A percentile compares a stretch with the other conserved stretches of the same genome.
Conservation (phyloP, 495 filamentous ascomycete genomes). For the Penicillium cinerascens region DNA sequence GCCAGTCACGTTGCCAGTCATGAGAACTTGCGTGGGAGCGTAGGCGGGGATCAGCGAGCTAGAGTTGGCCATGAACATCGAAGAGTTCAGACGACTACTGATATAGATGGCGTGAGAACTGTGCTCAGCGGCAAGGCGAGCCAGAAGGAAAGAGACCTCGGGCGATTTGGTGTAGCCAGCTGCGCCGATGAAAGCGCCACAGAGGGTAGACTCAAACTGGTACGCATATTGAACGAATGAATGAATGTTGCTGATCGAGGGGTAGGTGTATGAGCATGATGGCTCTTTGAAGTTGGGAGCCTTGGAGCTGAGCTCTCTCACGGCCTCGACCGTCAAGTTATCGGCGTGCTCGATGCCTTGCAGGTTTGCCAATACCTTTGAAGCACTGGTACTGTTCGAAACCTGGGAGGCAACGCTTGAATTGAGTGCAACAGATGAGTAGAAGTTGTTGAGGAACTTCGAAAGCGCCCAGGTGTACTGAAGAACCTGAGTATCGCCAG, state of each 20-base stretch:
- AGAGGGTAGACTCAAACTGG: constrained; percentile 22
- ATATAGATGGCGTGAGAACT: constrained; percentile 23
- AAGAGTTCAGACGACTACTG: constrained; percentile 18
- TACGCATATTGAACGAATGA: constrained; percentile 21
- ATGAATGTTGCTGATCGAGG: constrained; percentile 12
- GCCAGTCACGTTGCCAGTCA: constrained; percentile 20
- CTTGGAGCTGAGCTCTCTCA: constrained; percentile 17
- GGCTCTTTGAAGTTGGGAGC: constrained; percentile 19
- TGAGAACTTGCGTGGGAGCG: constrained; percentile 23
- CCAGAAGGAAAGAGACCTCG: constrained; percentile 33
- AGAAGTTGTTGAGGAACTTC: constrained; percentile 26
- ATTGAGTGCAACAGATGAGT: constrained; percentile 21
- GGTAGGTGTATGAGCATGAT: constrained; percentile 23
- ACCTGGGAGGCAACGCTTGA: constrained; percentile 22
- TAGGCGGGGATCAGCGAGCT: constrained; percentile 25
- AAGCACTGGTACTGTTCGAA: constrained; percentile 16
- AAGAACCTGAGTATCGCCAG: constrained; percentile 21
- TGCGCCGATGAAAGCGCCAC: constrained; percentile 29
- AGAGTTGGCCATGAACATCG: constrained; percentile 25
- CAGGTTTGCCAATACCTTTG: constrained; percentile 21
- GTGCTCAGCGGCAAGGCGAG: constrained; percentile 33
- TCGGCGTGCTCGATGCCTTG: constrained; percentile 24
- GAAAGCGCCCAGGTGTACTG: constrained; percentile 27
- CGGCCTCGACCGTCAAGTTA: constrained; percentile 24
- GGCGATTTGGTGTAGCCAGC: constrained; percentile 32